phyloP scores from a whole-genome alignment of 345 rosid species.

The Gossypium bickii region DNA sequence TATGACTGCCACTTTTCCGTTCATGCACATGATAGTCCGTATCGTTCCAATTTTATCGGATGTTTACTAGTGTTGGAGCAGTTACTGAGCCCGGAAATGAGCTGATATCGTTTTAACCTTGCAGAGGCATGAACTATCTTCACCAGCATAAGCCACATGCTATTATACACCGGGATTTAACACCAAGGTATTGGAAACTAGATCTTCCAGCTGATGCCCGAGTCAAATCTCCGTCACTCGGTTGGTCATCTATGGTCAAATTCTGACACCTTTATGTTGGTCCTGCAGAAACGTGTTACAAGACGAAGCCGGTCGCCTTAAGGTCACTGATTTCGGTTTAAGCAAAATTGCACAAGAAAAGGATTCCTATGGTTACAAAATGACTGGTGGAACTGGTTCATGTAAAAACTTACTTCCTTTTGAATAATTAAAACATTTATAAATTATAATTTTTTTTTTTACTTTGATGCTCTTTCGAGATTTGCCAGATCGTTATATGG shows the following conservation, averaged over 20 bases:
- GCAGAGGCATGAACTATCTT: slow-evolving; percentile 72
- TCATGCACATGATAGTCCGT: too few species aligned
- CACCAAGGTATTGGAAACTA: slow-evolving; percentile 43
- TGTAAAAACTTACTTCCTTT: slow-evolving; percentile 25
- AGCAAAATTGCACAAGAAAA: slow-evolving; percentile 59
- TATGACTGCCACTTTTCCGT: too few species aligned
- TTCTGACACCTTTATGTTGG: not conserved
- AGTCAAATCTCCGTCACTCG: not conserved
- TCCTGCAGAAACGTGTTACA: slow-evolving; percentile 45
- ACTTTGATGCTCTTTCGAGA: slow-evolving; percentile 3
- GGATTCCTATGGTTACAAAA: slow-evolving; percentile 49
- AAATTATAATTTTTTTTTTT: not conserved
- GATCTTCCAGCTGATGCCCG: not conserved
- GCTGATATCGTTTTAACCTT: slow-evolving; percentile 19
- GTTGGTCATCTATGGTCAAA: not conserved
- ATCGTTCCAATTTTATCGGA: not conserved
- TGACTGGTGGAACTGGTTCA: slow-evolving; percentile 66
- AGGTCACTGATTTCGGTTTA: slow-evolving; percentile 67
- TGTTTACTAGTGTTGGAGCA: not conserved
- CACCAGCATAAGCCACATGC: slow-evolving; percentile 61
- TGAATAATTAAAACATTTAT: slow-evolving; percentile 4
- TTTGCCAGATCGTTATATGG: slow-evolving; percentile 63
- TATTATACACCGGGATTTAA: slow-evolving; percentile 58
- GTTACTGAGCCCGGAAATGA: not conserved
- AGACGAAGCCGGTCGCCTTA: slow-evolving; percentile 60